Conservation (phyloP, 208 protist genomes). For the Trypanosomatidae sp. region DNA sequence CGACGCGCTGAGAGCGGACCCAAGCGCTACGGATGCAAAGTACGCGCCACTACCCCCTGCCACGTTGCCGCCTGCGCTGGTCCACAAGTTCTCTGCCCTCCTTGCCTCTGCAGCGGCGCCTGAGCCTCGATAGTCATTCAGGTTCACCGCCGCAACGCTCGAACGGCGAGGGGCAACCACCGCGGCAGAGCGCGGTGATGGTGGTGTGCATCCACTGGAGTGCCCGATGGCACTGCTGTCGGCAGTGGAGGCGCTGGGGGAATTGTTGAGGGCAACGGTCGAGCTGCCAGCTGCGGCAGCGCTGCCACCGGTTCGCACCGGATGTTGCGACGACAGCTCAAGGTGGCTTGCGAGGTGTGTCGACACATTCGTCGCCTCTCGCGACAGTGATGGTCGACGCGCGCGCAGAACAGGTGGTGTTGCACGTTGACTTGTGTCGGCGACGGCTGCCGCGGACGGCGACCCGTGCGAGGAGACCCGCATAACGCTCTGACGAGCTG, state of each 20-base stretch:
- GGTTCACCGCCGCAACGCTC: slow-evolving; percentile 26
- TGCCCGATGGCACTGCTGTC: not conserved
- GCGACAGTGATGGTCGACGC: slow-evolving; percentile 8
- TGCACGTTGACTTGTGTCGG: not conserved
- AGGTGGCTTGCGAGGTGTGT: slow-evolving; percentile 6
- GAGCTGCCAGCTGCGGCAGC: not conserved
- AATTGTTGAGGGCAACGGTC: not conserved
- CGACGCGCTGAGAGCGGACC: slow-evolving; percentile 1
- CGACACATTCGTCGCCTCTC: slow-evolving; percentile 17
- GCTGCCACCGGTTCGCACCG: slow-evolving; percentile 1
- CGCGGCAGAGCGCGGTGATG: slow-evolving; percentile 11
- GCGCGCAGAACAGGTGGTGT: not conserved
- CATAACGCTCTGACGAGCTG: not conserved
- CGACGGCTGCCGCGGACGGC: not conserved
- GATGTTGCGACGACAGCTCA: slow-evolving; percentile 6
- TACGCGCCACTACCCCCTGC: slow-evolving; percentile 3
- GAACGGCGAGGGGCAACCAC: slow-evolving; percentile 23
- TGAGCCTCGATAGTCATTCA: not conserved
- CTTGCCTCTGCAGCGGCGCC: not conserved
- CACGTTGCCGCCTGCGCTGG: not conserved
- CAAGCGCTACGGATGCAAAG: slow-evolving; percentile 10
- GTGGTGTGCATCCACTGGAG: not conserved
- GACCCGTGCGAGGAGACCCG: not conserved
- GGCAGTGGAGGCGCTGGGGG: not conserved
- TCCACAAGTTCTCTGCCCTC: not conserved